phyloP scores from a whole-genome alignment of 768 basidiomycete genomes.

The Pseudohyphozyma bogoriensis region DNA sequence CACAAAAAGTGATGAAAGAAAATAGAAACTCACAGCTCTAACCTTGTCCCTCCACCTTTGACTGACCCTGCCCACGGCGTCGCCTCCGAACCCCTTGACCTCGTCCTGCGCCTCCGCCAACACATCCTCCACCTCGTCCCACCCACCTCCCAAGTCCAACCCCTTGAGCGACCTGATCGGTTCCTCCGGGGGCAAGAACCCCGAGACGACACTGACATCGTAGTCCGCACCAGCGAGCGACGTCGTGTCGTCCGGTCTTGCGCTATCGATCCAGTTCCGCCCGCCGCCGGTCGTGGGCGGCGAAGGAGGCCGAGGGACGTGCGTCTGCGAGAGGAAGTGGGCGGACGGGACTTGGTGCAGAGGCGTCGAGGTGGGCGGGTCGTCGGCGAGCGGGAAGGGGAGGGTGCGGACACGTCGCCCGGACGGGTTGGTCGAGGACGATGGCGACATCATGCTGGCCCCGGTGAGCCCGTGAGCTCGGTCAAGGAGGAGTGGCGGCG shows the following conservation, averaged over 20 bases:
- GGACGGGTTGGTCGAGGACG: too few species aligned
- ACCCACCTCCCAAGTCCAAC: conserved; percentile 44
- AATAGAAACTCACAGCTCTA: conserved; percentile 47
- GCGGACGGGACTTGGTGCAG: too few species aligned
- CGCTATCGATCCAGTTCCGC: conserved; percentile 1
- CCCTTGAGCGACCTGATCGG: conserved; percentile 58
- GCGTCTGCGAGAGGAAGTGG: conserved; percentile 32
- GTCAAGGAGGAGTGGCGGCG: too few species aligned
- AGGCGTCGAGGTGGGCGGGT: too few species aligned
- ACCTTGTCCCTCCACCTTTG: conserved; percentile 60
- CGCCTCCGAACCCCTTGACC: conserved; percentile 49
- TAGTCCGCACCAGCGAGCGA: conserved; percentile 76
- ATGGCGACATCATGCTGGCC: too few species aligned
- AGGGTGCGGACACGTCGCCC: too few species aligned
- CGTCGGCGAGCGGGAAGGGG: too few species aligned
- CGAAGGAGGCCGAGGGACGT: conserved; percentile 13
- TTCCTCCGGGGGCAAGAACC: conserved; percentile 84
- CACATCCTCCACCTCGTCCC: conserved; percentile 8
- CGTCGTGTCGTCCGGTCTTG: conserved; percentile 45
- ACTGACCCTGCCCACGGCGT: conserved; percentile 47
- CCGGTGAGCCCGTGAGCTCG: too few species aligned
- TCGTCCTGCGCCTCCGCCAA: conserved; percentile 48
- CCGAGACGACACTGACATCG: conserved; percentile 81
- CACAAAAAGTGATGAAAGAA: neutral
- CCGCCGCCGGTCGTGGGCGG: conserved; percentile 4